Conservation (phyloP, 768 basidiomycete genomes). For the Pleurotus giganteus region DNA sequence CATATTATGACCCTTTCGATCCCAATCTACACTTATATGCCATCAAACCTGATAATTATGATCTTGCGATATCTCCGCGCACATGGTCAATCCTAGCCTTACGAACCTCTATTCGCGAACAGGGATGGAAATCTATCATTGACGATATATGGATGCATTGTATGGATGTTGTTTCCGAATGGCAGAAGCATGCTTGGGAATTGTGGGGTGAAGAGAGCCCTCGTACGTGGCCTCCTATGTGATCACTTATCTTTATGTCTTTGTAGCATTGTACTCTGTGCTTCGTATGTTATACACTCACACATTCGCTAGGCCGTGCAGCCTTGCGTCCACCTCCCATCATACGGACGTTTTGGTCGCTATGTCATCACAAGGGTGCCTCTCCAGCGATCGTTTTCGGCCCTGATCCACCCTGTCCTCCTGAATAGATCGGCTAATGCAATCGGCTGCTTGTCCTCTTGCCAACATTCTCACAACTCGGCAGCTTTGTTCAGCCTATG, state of each 20-base stretch:
- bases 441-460: not conserved
- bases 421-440: too few relatives aligned
- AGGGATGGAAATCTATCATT: conserved; percentile 38
- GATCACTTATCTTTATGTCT: conserved; percentile 17
- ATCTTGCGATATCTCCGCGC: conserved; percentile 30
- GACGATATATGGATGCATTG: conserved; percentile 37
- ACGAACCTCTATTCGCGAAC: conserved; percentile 34
- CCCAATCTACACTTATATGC: conserved; percentile 63
- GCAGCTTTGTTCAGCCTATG: too few relatives aligned
- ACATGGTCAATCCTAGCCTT: conserved; percentile 37
- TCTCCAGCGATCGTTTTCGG: too few relatives aligned
- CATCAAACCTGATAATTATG: conserved; percentile 39
- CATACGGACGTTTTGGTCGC: too few relatives aligned
- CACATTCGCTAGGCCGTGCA: too few relatives aligned
- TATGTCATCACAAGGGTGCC: too few relatives aligned
- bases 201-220: conserved; percentile 34
- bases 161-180: conserved; percentile 29
- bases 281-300: not conserved
- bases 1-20: conserved; percentile 77
- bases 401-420: too few relatives aligned
- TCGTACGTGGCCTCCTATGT: conserved; percentile 39
- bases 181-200: conserved; percentile 42
- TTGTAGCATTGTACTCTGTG: conserved; percentile 9
- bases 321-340: too few relatives aligned
- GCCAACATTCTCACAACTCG: not conserved